Base-by-base conservation (phyloP, 2,329 filamentous ascomycete genomes). In the Alternaria panax region DNA sequence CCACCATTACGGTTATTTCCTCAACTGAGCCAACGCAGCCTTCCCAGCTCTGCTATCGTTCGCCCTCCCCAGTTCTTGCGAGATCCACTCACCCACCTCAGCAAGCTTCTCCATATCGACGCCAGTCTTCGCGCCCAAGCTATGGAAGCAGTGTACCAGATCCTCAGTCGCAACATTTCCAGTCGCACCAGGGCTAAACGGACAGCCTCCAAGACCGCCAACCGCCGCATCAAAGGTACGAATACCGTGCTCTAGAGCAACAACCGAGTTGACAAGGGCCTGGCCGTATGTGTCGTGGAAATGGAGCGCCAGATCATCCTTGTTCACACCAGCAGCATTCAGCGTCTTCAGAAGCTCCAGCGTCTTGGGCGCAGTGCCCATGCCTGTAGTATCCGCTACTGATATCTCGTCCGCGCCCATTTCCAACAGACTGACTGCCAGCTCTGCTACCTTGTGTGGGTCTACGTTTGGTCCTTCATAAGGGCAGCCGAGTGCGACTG, bases 381-480 rank as follows among this genome's bases (percentile, higher is more conserved):
- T 93, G 18, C 93, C 93, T 0, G 93, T 94, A 0, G 93, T 97
- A 73, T 97, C 93, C 7, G 92, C 93, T 0, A 97, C 86, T 1
- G 91, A 91, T 67, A 97, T 93, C 82, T 97, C 92, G 73, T 96
- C 92, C 20, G 92, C 93, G 18, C 93, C 93, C 83, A 94, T 91
- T 72, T 93, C 91, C 1, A 97, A 83, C 48, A 97, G 77, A 7
- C 80, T 71, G 83, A 88, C 60, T 82, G 87, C 87, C 24, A 90
- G 81, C 27, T 87, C 84, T 2, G 87, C 87, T 2, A 90, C 87
- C 55, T 83, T 84, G 65, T 85, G 80, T 0, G 87, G 86, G 36
- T 85, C 79, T 1, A 87, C 85, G 54, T 88, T 81, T 0, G 87
- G 86, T 0, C 87, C 87, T 78, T 90, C 87, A 64, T 88, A 95